Conservation (phyloP, 2,329 filamentous ascomycete genomes). For the Pestalotiopsis sp. region DNA sequence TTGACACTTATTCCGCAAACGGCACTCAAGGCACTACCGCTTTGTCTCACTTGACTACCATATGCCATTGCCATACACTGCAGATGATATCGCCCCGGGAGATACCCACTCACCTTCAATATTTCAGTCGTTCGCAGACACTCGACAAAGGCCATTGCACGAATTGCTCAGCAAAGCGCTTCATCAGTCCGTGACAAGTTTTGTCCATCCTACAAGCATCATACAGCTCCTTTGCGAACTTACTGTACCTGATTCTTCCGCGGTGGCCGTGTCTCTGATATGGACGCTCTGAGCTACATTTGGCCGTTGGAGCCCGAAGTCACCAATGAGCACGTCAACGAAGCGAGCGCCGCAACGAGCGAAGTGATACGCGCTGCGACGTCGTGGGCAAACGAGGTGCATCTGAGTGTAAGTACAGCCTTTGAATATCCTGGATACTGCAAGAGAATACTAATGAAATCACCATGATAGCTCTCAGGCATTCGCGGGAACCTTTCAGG, state of each 20-base stretch:
- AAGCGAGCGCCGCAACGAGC: not conserved
- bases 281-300: not conserved
- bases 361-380: conserved; percentile 9
- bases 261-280: not conserved
- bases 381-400: conserved; percentile 12
- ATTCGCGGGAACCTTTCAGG: conserved; percentile 2
- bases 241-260: too few relatives aligned
- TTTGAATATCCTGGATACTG: not conserved
- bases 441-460: not conserved
- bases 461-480: not conserved
- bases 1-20: not conserved
- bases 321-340: not conserved
- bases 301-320: not conserved
- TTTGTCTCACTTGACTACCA: not conserved
- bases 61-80: not conserved
- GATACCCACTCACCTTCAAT: not conserved
- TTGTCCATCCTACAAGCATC: not conserved
- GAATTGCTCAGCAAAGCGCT: not conserved
- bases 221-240: too few relatives aligned
- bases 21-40: not conserved
- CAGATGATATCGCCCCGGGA: not conserved
- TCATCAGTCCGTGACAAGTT: not conserved
- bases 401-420: conserved; percentile 1
- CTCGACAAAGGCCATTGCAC: not conserved
- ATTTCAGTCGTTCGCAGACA: not conserved